Evolutionary conservation across 257 asterid genomes (phyloP), one percentile per base, ranked within the genome.

Genomic region (Petrea volubilis): DNA sequence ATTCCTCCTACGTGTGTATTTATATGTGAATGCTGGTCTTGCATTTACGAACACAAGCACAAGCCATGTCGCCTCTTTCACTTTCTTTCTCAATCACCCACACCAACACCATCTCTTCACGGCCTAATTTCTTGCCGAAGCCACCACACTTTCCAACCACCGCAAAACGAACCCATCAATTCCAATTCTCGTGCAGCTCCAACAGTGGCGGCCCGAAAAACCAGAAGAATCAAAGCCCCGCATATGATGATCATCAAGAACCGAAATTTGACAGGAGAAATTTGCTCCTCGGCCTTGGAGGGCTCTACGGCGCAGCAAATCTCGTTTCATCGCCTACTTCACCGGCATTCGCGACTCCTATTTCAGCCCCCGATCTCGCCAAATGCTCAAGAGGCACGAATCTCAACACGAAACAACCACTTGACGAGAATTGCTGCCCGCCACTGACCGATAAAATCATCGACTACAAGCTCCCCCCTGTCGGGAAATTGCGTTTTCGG

Each of bases 341-440:
- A 7, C 31, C 76, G 0, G 61, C 79, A 8, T 3, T 44, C 0
- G 82, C 80, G 6, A 2, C 80, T 5, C 85, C 85, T 0, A 64
- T 73, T n/a, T 0, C 79, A 0, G 8, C 77, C 2, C 81, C 84
- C 1, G 84, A 80, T 12, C 29, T 73, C 40, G 2, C 74, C 64
- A 76, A 73, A 31, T 80, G 85, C 38, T 18, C 74, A 0, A 34
- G 3, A 1, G 73, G 78, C 27, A 59, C 74, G 10, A 36, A 77
- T 18, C 60, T 80, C 3, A 80, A 73, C 73, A 44, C 49, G 2
- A n/a, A 24, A 0, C 55, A 64, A 4, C 81, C 84, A 15, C 66
- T 77, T 0, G 82, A 80, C 50, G 62, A 68, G 5, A 29, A 75
- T 57, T 83, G 85, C 72, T 83, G 83, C 74, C 88, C 83, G 0